A percentile compares a stretch with the other conserved stretches of the same genome.
Conservation (phyloP, 306 rosid species). For the Prunus davidiana region DNA sequence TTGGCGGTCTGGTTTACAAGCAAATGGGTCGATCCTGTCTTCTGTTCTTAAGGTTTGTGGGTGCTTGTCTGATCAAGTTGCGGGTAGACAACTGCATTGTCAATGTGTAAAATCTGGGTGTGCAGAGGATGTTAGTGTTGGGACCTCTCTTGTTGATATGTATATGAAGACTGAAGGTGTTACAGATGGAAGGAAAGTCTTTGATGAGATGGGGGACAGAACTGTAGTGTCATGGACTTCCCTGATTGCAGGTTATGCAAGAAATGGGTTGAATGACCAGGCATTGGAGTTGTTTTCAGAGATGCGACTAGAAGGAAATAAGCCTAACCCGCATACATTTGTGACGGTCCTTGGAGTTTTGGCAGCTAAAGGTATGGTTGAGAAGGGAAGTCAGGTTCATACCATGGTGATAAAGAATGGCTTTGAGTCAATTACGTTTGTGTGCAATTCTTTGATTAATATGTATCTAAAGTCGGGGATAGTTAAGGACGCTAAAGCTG, state of each 20-base stretch:
- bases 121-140: constrained; percentile 58
- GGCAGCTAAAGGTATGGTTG: constrained; percentile 44
- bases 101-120: constrained; percentile 62
- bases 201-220: constrained; percentile 64
- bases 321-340: constrained; percentile 59
- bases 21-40: constrained; percentile 53
- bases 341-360: constrained; percentile 57
- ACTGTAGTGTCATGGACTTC: constrained; percentile 89
- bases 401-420: constrained; percentile 61
- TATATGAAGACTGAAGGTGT: constrained; percentile 69
- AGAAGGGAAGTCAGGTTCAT: constrained; percentile 63
- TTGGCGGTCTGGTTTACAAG: constrained; percentile 31
- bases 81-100: constrained; percentile 68
- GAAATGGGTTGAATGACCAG: constrained; percentile 38
- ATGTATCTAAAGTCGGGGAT: constrained; percentile 67
- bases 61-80: constrained; percentile 38
- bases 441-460: constrained; percentile 62
- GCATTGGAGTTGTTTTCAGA: constrained; percentile 41
- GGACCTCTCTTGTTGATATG: constrained; percentile 76
- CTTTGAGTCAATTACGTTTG: constrained; percentile 41
- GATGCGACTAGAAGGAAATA: constrained; percentile 52
- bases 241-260: constrained; percentile 57
- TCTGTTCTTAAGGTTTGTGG: constrained; percentile 57
- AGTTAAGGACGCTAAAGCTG: constrained; percentile 49
- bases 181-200: constrained; percentile 59